Base-by-base conservation (phyloP, 1,284 basidiomycete species). In the Sporisorium exsertum region DNA sequence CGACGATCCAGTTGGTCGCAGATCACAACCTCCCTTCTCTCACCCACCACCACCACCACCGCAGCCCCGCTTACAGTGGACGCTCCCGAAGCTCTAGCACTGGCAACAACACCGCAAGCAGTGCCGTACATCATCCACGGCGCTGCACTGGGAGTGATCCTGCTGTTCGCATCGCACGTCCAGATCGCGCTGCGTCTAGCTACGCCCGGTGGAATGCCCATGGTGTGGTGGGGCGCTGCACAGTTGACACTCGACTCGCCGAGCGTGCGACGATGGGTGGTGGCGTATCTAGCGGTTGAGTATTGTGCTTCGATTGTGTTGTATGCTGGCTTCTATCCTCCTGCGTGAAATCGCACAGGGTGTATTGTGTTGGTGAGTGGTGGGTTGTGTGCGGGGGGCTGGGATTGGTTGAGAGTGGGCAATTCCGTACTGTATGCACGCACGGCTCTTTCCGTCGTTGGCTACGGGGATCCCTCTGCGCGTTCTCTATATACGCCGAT, bases 181-280 rank as follows among this genome's bases (percentile, higher is more conserved):
- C 96, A 99, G 84, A 98, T 98, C 72, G 88, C 92, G 1, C 89
- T 99, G 2, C 91, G 96, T 4, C 88, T 94, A 13, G 90, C 91
- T 10, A 89, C 92, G 0, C 90, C 92, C 0, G 83, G 83, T 1
- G 79, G 77, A 2, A 89, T 95, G 85, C 95, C 95, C 0, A 87
- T 92, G 51, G 87, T 91, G 0, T 95, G 94, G 86, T 97, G 95
- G 95, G 91, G 62, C 8, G 60, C 90, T 15, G 90, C 91, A 4
- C 91, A 93, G 1, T 88, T 88, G 85, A 40, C 67, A 0, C 86
- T 95, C 35, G 81, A 92, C 35, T 76, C 22, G 86, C 58, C 45
- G 15, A 12, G 58, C 12, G 43, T 52, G 50, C 33, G 55, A 15
- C 47, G 58, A 4, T 10, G 40, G 16, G 70, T 92, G 90, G 86